Conservation (phyloP, 2,329 filamentous ascomycete genomes). For the Pyrenophora graminea region DNA sequence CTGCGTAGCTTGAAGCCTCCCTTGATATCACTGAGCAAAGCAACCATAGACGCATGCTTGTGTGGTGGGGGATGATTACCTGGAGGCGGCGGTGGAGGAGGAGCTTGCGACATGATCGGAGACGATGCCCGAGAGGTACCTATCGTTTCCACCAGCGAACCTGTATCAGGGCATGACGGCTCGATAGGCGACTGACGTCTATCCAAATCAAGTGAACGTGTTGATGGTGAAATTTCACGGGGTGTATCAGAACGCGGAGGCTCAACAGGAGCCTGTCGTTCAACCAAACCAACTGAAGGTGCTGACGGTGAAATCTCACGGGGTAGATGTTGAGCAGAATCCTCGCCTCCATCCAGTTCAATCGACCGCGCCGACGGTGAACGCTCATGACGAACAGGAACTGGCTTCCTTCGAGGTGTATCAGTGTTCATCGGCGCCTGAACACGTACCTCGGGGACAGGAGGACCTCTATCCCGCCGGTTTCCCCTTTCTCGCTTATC, state of each 20-base stretch:
- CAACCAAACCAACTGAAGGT: too few relatives aligned
- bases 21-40: constrained; percentile 3
- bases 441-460: not conserved
- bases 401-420: not conserved
- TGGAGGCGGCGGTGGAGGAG: not conserved
- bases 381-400: not conserved
- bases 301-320: too few relatives aligned
- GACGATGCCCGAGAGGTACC: too few relatives aligned
- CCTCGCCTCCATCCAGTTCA: not conserved
- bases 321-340: not conserved
- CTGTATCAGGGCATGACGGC: too few relatives aligned
- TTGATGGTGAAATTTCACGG: not conserved
- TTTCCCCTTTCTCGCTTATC: not conserved
- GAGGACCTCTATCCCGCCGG: too few relatives aligned
- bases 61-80: not conserved
- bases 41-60: not conserved
- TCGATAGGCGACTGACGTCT: too few relatives aligned
- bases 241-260: too few relatives aligned
- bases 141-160: too few relatives aligned
- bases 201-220: too few relatives aligned
- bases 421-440: not conserved
- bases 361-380: not conserved
- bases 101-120: too few relatives aligned
- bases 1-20: constrained; percentile 2
- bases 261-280: not conserved